Conservation (phyloP, 2,329 filamentous ascomycete species). For the Alternaria novae-zelandiae region DNA sequence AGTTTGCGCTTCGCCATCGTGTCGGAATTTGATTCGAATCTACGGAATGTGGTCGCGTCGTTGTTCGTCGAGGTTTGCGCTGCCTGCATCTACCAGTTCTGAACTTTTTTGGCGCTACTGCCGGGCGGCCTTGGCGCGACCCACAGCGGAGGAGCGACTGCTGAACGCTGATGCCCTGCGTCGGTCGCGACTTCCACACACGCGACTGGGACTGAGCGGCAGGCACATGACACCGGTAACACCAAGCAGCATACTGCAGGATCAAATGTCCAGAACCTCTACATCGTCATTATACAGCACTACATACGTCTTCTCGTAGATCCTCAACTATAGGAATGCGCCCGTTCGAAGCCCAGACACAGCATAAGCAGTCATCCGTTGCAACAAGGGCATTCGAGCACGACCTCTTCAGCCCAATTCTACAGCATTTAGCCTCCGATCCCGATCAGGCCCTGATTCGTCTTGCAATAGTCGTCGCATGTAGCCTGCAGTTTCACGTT, state of each 20-base stretch:
- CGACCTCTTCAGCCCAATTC: accelerated
- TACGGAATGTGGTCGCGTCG: not conserved
- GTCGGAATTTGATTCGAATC: not conserved
- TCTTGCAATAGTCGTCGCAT: slow-evolving; percentile 25
- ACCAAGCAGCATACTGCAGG: not conserved
- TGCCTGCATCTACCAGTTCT: slow-evolving; percentile 10
- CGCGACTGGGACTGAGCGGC: not conserved
- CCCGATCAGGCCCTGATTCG: slow-evolving; percentile 14
- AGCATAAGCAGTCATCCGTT: not conserved
- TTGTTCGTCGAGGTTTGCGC: slow-evolving; percentile 7
- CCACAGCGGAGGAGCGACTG: slow-evolving; percentile 17
- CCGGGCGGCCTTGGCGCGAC: slow-evolving; percentile 4
- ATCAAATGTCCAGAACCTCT: accelerated
- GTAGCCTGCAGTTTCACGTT: not conserved
- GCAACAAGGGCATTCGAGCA: not conserved
- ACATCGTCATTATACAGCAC: not conserved
- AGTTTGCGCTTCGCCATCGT: slow-evolving; percentile 55
- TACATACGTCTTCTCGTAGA: not conserved
- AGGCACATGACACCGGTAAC: no score
- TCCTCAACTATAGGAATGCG: not conserved
- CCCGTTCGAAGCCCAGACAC: not conserved
- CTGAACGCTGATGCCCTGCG: not conserved
- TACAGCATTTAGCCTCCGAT: accelerated
- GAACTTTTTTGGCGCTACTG: slow-evolving; percentile 31
- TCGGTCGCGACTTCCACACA: not conserved